Base-by-base conservation (phyloP, 495 filamentous ascomycete genomes). In the Penicillium dipodomyicola region DNA sequence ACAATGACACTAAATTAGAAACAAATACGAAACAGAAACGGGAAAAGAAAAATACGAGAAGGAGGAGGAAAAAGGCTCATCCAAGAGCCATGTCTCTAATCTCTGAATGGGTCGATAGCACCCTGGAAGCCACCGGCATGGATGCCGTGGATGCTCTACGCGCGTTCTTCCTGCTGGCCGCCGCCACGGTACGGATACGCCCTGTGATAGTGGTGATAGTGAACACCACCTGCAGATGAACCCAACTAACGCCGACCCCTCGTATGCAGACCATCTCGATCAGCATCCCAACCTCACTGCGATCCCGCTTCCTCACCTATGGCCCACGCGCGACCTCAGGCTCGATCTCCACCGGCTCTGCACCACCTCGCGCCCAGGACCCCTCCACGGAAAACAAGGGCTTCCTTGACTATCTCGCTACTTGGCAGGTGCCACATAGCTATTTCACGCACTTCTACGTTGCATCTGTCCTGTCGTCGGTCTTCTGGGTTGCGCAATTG, bases 381-480 rank as follows among this genome's bases (percentile, higher is more conserved):
- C 35, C 23, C 8, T 27, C 48, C 17, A 10, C 25, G 19, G 17
- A 43, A 29, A 35, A 17, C 27, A 53, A 54, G 42, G 43, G 52
- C 44, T 54, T 58, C 7, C 77, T 88, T 33, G 86, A 88, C 63
- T 63, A 59, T 50, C 56, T 85, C 11, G 77, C 82, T 37, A 71
- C 68, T 41, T 65, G 80, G 62, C 76, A 72, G 65, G 88, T 97
- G 11, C 92, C 95, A 4, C 94, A 97, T 69, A 75, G 79, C 49
- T 98, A 86, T 79, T 98, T 98, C 72, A 79, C 74, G 8, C 87
- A 92, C 54, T 98, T 96, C 72, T 98, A 98, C 65, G 65, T 90
- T 33, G 65, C 83, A 20, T 95, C 88, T 0, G 61, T 93, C 2
- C 61, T 75, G 5, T 87, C 84, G 41, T 92, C 87, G 1, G 52